Percentiles rank a stretch among this genome's conserved stretches.
Conservation (phyloP, 2,329 filamentous ascomycete genomes). For the Nemania sp. region DNA sequence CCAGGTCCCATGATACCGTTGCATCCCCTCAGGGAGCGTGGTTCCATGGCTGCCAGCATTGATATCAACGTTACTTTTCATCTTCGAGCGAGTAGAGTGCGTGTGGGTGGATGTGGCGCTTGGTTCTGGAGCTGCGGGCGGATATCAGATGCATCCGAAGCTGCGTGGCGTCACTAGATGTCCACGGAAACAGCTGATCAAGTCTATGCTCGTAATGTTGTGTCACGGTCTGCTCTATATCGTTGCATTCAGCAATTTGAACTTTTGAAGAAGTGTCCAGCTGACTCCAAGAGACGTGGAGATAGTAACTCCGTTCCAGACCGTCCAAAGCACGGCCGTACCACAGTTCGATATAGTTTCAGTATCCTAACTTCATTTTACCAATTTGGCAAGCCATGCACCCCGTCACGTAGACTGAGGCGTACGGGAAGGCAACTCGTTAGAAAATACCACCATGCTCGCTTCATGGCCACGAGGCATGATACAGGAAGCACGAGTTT, state of each 20-base stretch:
- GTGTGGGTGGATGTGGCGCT: constrained; percentile 12
- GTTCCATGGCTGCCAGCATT: background rate
- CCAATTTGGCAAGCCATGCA: background rate
- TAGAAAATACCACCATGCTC: background rate
- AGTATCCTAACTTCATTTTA: constrained; percentile 6
- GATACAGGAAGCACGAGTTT: constrained; percentile 6
- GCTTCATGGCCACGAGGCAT: constrained; percentile 2
- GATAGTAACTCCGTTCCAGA: constrained; percentile 1
- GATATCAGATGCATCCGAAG: constrained; percentile 28
- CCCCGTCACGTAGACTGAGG: background rate
- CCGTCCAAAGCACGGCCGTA: background rate
- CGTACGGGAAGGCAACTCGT: no score
- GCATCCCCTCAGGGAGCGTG: background rate
- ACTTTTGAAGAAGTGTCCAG: background rate
- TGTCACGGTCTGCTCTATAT: constrained; percentile 10
- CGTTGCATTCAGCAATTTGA: constrained; percentile 12
- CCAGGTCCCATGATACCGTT: background rate
- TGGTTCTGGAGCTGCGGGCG: constrained; percentile 7
- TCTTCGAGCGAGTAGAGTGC: background rate
- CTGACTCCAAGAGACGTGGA: background rate
- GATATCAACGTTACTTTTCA: background rate
- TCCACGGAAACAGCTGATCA: constrained; percentile 17
- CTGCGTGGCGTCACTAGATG: constrained; percentile 19
- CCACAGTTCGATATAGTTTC: background rate
- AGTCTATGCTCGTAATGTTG: constrained; percentile 10